A percentile compares a stretch with the other conserved stretches of the same genome.
phyloP scores from a whole-genome alignment of 176 grass and related monocot genomes.

The Bromus sterilis region DNA sequence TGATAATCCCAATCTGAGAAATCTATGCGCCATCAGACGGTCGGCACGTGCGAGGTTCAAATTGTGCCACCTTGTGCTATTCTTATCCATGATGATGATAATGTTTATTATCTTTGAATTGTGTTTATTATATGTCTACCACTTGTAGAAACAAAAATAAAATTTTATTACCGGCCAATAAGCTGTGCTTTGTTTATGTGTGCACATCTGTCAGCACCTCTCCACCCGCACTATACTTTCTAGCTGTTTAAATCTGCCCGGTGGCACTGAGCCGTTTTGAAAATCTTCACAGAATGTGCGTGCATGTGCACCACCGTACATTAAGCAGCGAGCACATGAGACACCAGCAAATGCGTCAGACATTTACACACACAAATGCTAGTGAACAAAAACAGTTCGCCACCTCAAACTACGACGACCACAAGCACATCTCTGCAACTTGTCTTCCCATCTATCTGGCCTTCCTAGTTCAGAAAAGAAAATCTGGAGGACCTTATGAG shows the following conservation, averaged over 20 bases:
- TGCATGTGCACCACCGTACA: neutral
- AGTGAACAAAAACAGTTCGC: neutral
- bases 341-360: neutral
- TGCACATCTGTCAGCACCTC: neutral
- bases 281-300: neutral
- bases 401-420: neutral
- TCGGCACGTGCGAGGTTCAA: neutral
- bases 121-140: neutral
- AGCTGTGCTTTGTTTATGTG: neutral
- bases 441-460: neutral
- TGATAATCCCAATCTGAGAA: neutral
- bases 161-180: neutral
- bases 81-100: neutral
- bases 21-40: neutral
- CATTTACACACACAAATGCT: neutral
- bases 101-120: neutral
- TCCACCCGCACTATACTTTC: neutral
- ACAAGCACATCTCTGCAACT: neutral
- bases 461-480: neutral
- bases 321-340: neutral
- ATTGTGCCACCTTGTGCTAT: neutral
- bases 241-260: neutral
- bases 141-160: neutral
- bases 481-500: no score
- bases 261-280: neutral